Conservation (phyloP, 495 filamentous ascomycete genomes). For the Penicillium bialowiezense region DNA sequence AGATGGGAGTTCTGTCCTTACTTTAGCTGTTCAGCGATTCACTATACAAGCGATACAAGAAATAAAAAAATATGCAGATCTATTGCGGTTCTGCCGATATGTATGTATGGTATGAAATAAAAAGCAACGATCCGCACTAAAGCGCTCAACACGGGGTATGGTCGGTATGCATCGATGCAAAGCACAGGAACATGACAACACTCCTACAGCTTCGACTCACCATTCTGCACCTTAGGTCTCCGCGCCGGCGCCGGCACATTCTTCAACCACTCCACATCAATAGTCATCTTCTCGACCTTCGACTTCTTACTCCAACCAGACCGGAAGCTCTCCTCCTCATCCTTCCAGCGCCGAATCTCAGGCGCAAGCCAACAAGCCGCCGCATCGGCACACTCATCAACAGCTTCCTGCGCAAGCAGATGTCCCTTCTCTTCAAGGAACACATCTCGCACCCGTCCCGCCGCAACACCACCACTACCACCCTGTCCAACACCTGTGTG, state of each 20-base stretch:
- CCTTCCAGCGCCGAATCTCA: conserved; percentile 63
- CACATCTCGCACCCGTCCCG: conserved; percentile 69
- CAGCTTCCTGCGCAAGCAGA: conserved; percentile 79
- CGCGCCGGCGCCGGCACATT: conserved; percentile 45
- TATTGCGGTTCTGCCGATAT: neutral
- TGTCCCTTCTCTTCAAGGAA: conserved; percentile 70
- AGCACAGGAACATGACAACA: neutral
- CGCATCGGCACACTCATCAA: conserved; percentile 59
- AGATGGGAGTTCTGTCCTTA: conserved; percentile 9
- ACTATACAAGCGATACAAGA: conserved; percentile 7
- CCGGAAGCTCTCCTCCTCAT: conserved; percentile 59
- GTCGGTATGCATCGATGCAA: no score
- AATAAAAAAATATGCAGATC: conserved; percentile 6
- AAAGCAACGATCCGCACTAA: no score
- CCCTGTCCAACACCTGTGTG: conserved; percentile 46
- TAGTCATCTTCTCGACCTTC: conserved; percentile 52
- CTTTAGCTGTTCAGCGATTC: conserved; percentile 1
- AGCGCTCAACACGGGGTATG: no score
- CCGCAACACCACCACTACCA: conserved; percentile 47
- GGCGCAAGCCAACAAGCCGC: conserved; percentile 59
- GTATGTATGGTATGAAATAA: no score
- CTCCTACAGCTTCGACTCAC: conserved; percentile 35
- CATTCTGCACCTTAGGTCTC: conserved; percentile 22
- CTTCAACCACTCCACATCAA: conserved; percentile 56
- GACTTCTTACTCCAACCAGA: conserved; percentile 49